These are phyloP conservation scores for Penicillium sp. DNA, from an alignment of 2,329 filamentous ascomycete genomes.

Conservation along the genomic window DNA sequence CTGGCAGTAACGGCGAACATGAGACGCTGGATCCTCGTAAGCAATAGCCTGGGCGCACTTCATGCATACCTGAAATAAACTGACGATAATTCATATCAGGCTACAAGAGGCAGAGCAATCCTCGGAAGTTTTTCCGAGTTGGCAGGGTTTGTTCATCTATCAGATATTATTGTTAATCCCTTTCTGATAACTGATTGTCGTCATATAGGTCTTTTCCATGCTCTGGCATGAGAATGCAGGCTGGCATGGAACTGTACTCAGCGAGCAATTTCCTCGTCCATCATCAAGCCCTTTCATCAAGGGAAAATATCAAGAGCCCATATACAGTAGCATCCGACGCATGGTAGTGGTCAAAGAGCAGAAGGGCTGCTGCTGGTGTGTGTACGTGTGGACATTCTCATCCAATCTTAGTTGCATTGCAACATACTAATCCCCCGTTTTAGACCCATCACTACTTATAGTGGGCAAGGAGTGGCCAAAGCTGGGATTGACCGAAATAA, in stretches of 20 bases:
- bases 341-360: constrained; percentile 33
- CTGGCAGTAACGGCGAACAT: neutral
- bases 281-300: constrained; percentile 9
- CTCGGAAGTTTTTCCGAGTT: constrained; percentile 17
- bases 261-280: neutral
- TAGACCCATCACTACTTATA: constrained; percentile 45
- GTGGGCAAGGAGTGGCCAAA: constrained; percentile 37
- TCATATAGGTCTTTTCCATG: constrained; percentile 22
- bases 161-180: neutral
- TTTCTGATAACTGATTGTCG: neutral
- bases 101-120: constrained; percentile 12
- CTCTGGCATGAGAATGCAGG: constrained; percentile 34
- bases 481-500: constrained; percentile 33
- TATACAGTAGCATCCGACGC: constrained; percentile 32
- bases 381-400: constrained; percentile 25
- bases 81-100: neutral
- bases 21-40: constrained; percentile 13
- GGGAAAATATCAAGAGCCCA: constrained; percentile 23
- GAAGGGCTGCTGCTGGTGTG: constrained; percentile 31
- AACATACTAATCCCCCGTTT: neutral
- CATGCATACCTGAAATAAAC: neutral
- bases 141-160: constrained; percentile 15
- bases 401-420: neutral
- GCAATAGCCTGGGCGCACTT: neutral
- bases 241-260: constrained; percentile 10